Evolutionary conservation across 371 early-diverging fungal genomes (phyloP).

Genomic region (Lichtheimia ramosa): DNA sequence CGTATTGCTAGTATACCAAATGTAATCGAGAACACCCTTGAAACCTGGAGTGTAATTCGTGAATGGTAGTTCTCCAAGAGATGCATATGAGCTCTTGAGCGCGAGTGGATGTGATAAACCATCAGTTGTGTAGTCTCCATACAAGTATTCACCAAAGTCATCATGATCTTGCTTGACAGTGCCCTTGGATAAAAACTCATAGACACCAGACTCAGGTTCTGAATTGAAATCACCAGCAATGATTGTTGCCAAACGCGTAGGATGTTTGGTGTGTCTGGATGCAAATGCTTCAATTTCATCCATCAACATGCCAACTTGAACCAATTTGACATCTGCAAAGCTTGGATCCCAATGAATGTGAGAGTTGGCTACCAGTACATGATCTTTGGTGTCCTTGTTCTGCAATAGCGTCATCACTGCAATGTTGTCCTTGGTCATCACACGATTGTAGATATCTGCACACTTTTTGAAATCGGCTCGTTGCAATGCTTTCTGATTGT

Average conservation of each 20-base stretch:
- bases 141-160: slow-evolving; percentile 84
- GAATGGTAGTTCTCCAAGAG: slow-evolving; percentile 78
- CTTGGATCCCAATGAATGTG: slow-evolving; percentile 95
- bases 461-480: slow-evolving; percentile 87
- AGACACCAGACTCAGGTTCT: slow-evolving; percentile 87
- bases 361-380: slow-evolving; percentile 88
- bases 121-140: slow-evolving; percentile 84
- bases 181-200: slow-evolving; percentile 81
- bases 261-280: slow-evolving; percentile 46
- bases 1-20: slow-evolving; percentile 88
- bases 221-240: slow-evolving; percentile 99
- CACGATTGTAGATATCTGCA: slow-evolving; percentile 93
- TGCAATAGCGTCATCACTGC: slow-evolving; percentile 88
- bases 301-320: slow-evolving; percentile 95
- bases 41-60: slow-evolving; percentile 97
- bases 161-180: slow-evolving; percentile 75
- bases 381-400: slow-evolving; percentile 68
- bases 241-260: slow-evolving; percentile 63
- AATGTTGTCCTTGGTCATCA: slow-evolving; percentile 98
- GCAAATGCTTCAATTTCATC: slow-evolving; percentile 78
- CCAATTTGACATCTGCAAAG: slow-evolving; percentile 96
- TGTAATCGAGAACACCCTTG: slow-evolving; percentile 96
- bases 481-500: slow-evolving; percentile 90
- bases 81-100: slow-evolving; percentile 82
- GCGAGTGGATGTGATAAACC: slow-evolving; percentile 80